Conservation (phyloP, 805 yeast species). For the Diddensiella transvaalensis region DNA sequence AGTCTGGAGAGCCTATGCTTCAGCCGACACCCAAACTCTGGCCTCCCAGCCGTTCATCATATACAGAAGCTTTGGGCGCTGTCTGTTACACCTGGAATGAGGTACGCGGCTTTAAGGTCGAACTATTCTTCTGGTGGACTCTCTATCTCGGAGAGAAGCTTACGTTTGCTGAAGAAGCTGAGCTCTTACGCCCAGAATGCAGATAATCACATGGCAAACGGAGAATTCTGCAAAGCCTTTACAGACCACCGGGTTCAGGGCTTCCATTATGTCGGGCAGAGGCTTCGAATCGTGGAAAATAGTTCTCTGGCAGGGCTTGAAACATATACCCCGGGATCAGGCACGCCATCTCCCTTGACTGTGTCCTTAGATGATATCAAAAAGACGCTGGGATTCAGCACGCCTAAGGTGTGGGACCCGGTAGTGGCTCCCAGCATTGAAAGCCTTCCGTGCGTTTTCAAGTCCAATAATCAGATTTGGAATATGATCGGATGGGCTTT, state of each 20-base stretch:
- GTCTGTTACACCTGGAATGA: conserved; percentile 4
- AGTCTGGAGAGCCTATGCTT: conserved; percentile 4
- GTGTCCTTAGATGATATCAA: not conserved
- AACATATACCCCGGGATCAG: not conserved
- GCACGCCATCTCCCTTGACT: not conserved
- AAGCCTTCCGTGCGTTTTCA: conserved; percentile 10
- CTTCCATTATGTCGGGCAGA: not conserved
- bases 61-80: conserved; percentile 3
- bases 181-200: not conserved
- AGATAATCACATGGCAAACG: not conserved
- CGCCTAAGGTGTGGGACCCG: not conserved
- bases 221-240: not conserved
- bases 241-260: not conserved
- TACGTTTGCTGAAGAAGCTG: not conserved
- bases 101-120: not conserved
- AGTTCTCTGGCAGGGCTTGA: not conserved
- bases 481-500: conserved; percentile 18
- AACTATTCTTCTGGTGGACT: not conserved
- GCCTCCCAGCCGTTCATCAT: conserved; percentile 8
- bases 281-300: not conserved
- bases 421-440: not conserved
- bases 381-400: not conserved
- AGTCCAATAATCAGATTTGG: conserved; percentile 11
- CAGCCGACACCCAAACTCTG: conserved; percentile 1
- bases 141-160: conserved; percentile 6